Conservation (phyloP, 768 basidiomycete genomes). For the Kwoniella mangroviensis region DNA sequence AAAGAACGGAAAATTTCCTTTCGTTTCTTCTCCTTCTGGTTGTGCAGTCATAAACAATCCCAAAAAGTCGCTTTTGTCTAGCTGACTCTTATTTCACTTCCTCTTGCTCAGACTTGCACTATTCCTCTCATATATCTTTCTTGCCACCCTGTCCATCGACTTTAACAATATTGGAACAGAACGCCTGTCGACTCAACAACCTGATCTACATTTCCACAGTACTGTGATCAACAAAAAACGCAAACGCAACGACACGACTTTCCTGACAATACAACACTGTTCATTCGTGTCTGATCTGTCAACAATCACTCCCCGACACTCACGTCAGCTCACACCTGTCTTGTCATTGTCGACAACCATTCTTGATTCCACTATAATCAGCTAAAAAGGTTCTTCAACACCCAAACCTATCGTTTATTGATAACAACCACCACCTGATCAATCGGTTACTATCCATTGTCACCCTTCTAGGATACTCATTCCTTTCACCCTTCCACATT, state of each 20-base stretch:
- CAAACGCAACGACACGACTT: background rate
- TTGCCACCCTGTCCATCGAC: slow-evolving; percentile 8
- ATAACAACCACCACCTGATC: background rate
- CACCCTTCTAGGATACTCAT: background rate
- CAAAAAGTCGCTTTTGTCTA: slow-evolving; percentile 7
- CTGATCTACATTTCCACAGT: background rate
- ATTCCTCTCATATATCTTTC: slow-evolving; percentile 7
- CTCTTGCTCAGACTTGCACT: background rate
- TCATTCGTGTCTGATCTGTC: background rate
- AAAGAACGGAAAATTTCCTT: background rate
- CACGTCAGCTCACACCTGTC: background rate
- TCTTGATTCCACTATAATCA: background rate
- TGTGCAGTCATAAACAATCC: slow-evolving; percentile 6
- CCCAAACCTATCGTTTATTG: background rate
- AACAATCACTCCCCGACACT: background rate
- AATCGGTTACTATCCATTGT: background rate
- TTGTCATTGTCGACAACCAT: background rate
- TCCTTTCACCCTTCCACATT: background rate
- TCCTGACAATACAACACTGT: background rate
- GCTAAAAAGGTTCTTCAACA: background rate
- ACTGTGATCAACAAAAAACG: background rate
- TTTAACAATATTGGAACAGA: background rate
- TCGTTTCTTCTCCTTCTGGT: slow-evolving; percentile 1
- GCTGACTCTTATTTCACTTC: slow-evolving; percentile 8
- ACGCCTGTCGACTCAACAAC: background rate